phyloP scores from a whole-genome alignment of 768 basidiomycete genomes.

The Xanthoconium purpureum region DNA sequence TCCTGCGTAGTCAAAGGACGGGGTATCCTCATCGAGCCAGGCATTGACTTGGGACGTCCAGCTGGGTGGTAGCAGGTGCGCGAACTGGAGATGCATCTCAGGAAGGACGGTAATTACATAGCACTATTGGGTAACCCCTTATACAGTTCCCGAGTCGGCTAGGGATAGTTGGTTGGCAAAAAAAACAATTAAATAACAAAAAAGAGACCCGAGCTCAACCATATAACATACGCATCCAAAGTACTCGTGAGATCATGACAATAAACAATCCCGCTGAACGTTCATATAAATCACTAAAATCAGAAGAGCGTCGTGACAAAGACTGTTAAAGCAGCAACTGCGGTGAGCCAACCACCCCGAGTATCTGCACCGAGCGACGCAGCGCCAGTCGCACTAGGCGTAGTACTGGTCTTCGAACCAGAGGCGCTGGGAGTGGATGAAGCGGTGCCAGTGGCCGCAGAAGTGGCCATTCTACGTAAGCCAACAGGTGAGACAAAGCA shows the following conservation, averaged over 20 bases:
- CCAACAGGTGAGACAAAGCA: neutral
- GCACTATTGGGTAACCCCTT: neutral
- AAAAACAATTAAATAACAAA: neutral
- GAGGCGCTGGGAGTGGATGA: slow-evolving; percentile 20
- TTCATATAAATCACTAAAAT: slow-evolving; percentile 1
- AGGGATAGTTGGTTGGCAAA: neutral
- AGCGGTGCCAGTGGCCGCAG: slow-evolving; percentile 3
- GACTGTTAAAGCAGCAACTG: slow-evolving; percentile 35
- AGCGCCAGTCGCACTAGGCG: slow-evolving; percentile 30
- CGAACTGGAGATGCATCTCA: slow-evolving; percentile 31
- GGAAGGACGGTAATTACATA: neutral
- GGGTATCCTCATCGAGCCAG: slow-evolving; percentile 93
- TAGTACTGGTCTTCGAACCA: slow-evolving; percentile 25
- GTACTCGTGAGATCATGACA: too few relatives aligned
- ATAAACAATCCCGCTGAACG: neutral
- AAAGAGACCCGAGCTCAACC: too few relatives aligned
- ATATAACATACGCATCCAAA: neutral
- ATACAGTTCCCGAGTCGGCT: neutral
- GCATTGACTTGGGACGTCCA: slow-evolving; percentile 79
- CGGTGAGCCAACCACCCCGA: slow-evolving; percentile 34
- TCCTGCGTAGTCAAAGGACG: slow-evolving; percentile 95
- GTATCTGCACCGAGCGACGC: slow-evolving; percentile 30
- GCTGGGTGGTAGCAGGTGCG: slow-evolving; percentile 85
- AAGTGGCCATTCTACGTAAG: slow-evolving; percentile 9
- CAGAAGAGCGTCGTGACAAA: slow-evolving; percentile 26